Evolutionary conservation across 1,284 basidiomycete species (phyloP).

Genomic region (Cutaneotrichosporon sp.): DNA sequence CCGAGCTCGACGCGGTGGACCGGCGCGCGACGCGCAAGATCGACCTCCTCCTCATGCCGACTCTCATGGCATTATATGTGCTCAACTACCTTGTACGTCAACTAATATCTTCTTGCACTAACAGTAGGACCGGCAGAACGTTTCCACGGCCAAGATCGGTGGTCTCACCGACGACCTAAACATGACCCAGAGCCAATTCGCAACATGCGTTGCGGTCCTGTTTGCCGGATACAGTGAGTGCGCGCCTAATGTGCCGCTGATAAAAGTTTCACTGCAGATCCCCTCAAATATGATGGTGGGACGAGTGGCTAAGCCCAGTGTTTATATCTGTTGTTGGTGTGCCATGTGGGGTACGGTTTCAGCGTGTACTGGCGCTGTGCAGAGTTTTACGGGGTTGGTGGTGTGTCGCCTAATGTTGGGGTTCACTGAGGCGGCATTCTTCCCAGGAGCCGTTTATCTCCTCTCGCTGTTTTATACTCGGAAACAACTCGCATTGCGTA

Average conservation of each 20-base stretch:
- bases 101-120: not conserved
- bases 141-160: constrained; percentile 28
- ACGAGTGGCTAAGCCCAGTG: constrained; percentile 33
- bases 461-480: constrained; percentile 46
- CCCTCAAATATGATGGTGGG: constrained; percentile 45
- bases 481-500: constrained; percentile 39
- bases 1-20: constrained; percentile 37
- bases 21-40: constrained; percentile 30
- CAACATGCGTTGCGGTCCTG: constrained; percentile 40
- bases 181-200: constrained; percentile 31
- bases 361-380: constrained; percentile 35
- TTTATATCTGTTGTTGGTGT: constrained; percentile 36
- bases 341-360: constrained; percentile 45
- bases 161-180: constrained; percentile 25
- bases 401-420: constrained; percentile 35
- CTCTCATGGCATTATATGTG: constrained; percentile 15
- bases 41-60: constrained; percentile 30
- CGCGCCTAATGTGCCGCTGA: not conserved
- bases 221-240: constrained; percentile 20
- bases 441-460: constrained; percentile 41
- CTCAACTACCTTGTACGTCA: constrained; percentile 15
- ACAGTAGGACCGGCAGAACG: constrained; percentile 16
- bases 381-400: constrained; percentile 32
- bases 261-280: constrained; percentile 38
- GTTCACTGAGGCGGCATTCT: constrained; percentile 43